Base-by-base conservation (phyloP, 257 asterid genomes). In the Verbascum thapsus region DNA sequence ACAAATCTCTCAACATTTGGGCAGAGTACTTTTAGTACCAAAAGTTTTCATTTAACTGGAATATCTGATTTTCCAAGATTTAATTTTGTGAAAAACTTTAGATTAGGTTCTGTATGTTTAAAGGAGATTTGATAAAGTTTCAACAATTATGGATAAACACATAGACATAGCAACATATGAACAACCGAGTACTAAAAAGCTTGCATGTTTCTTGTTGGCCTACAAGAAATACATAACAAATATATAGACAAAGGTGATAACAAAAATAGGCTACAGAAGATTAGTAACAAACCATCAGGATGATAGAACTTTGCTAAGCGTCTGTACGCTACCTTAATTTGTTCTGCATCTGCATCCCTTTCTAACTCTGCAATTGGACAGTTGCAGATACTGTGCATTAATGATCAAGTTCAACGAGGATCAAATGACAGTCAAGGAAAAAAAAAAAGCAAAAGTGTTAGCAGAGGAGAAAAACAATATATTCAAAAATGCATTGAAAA, bases 221-320 rank as follows among this genome's bases (percentile, higher is more conserved):
- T 5, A 16, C 34, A 34, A 43, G n/a, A 3, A 30, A 42, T 30
- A 20, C n/a, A 54, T 1, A 44, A 10, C 38, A 26, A 8, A 34
- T 32, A 41, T 4, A 9, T 26, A 58, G 10, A 10, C 40, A 41
- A 17, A 66, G 38, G 63, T 69, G 59, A 12, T 42, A 42, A 35
- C 7, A 47, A 2, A 48, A 54, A 40, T 10, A 53, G 48, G 43
- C 48, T 47, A 56, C 58, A 18, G 16, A 73, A 67, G 76, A 54
- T 55, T 52, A 68, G 35, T 80, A 60, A 77, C 91, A 57, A 72
- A 94, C 97, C 96, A 83, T 90, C 99, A 53, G 99, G 99, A 77
- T 94, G 99, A 78, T 94, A 90, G 77, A 82, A 90, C 81, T 90
- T 94, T 10, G 94, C 99, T 81, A 94, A 73, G 37, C 97, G 94